Evolutionary conservation across 2,329 filamentous ascomycete species (phyloP), one percentile per base, ranked within the genome.

Genomic region (Capronia epimyces): DNA sequence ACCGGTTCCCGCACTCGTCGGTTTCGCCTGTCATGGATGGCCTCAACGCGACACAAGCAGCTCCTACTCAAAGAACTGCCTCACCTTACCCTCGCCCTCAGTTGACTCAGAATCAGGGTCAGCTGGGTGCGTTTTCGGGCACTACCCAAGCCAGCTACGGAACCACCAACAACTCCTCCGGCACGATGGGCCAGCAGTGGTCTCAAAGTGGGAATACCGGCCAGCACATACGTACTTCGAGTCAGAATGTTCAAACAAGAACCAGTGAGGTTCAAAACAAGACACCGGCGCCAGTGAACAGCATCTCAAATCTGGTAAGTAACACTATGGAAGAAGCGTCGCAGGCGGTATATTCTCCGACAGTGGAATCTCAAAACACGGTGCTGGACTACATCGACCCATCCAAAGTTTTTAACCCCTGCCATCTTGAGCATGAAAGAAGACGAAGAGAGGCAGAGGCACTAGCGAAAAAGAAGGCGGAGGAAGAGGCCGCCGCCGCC

Each of bases 361-460:
- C 46, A 21, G 18, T 18, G 15, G 53, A 56, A 4, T 62, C 52
- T 54, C 53, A 47, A 56, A 66, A 16, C 53, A 56, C 39, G 18
- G 55, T 67, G 39, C 62, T 70, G 3, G 69, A 63, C 2, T 78
- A 75, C 1, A 74, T 79, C 16, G 73, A 79, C 61, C 76, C 77
- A 2, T 75, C 67, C 40, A 72, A 75, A 41, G 73, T 79, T 2
- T 79, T 79, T 53, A 75, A 79, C 51, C 74, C 75, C 2, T 77
- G 72, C 64, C 72, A 72, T 2, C 71, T 75, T 52, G 70, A 74
- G 43, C 69, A 75, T 53, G 65, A 73, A 31, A 69, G 71, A 58
- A 62, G 63, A 13, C 63, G 62, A n/a, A 63, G 64, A 37, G 66
- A 67, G 54, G 66, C 65, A n/a, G 67, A 69, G 48, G 63, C 66